phyloP scores from a whole-genome alignment of 2,329 filamentous ascomycete species.

The Apiospora marii region DNA sequence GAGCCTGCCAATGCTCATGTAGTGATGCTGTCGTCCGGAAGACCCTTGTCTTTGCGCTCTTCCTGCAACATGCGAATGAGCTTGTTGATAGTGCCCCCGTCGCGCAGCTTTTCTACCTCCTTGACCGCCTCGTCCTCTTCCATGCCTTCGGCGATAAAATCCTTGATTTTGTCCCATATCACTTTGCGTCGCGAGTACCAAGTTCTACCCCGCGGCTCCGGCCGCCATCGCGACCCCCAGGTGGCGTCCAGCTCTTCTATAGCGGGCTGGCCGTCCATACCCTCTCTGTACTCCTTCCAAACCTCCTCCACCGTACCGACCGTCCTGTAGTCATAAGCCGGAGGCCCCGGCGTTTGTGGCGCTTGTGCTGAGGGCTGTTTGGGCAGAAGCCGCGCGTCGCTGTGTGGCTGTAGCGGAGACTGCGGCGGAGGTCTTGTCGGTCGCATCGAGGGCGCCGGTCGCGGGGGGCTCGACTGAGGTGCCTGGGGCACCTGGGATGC shows the following conservation, averaged over 20 bases:
- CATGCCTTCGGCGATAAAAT: slow-evolving; percentile 45
- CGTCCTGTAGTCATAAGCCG: slow-evolving; percentile 44
- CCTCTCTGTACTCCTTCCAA: slow-evolving; percentile 48
- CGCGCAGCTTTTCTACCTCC: slow-evolving; percentile 47
- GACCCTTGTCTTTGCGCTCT: slow-evolving; percentile 45
- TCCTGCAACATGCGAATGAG: slow-evolving; percentile 46
- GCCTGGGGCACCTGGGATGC: slow-evolving; percentile 34
- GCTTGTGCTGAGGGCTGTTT: slow-evolving; percentile 36
- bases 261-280: slow-evolving; percentile 46
- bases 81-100: slow-evolving; percentile 47
- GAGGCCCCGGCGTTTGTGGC: slow-evolving; percentile 41
- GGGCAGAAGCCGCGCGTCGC: slow-evolving; percentile 36
- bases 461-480: slow-evolving; percentile 32
- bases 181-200: slow-evolving; percentile 49
- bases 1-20: slow-evolving; percentile 8
- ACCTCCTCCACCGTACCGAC: slow-evolving; percentile 47
- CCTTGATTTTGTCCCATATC: slow-evolving; percentile 50
- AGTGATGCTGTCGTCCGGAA: slow-evolving; percentile 38
- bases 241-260: slow-evolving; percentile 45
- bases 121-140: slow-evolving; percentile 45
- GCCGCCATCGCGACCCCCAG: slow-evolving; percentile 48
- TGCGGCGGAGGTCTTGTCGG: slow-evolving; percentile 37
- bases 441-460: slow-evolving; percentile 27
- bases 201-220: slow-evolving; percentile 45
- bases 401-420: slow-evolving; percentile 36